Evolutionary conservation across 768 basidiomycete species (phyloP), one percentile per base, ranked within the genome.

Genomic region (Hypsizygus marmoreus): DNA sequence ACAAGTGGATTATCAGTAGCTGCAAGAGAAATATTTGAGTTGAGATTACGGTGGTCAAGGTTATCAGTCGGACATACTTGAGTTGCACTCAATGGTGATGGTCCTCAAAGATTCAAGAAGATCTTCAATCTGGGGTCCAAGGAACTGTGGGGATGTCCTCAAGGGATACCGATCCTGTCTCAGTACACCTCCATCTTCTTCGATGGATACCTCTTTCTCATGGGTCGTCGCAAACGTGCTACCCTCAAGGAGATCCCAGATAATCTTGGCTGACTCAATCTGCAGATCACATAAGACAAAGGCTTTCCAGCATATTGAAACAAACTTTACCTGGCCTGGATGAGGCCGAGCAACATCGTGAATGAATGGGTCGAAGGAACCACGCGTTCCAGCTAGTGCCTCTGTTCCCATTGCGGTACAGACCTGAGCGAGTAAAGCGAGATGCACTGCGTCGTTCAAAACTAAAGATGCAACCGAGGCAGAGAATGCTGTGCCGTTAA

Each of bases 1-100:
- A 92, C 72, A 6, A 94, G 77, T 1, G 91, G 91, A 60, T 94
- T 94, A 60, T 94, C 91, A 4, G 91, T 94, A 14, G 91, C 85
- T 88, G 43, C 34, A 49, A 29, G 37, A 32, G n/a, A 36, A 30
- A 43, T 43, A 3, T 38, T 28, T 26, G 22, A 47, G 56, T 22
- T 46, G 48, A 28, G 23, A 14, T 9, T 36, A 31, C 13, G 7
- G 36, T 11, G 12, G 29, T 24, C 6, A 1, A 22, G 36, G 19
- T 29, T 30, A 13, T 50, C 17, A 8, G 16, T 36, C 14, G 20
- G 20, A 69, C 84, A 50, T 63, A 88, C 86, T 92, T 23, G 88
- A 88, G 62, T 93, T 93, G 67, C 87, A 82, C 62, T 94, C 91
- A 25, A 76, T 73, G 3, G 81, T 80, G 28, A 94, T 71, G 3